phyloP scores from a whole-genome alignment of 2,329 filamentous ascomycete genomes.

The Arachnopeziza araneosa region DNA sequence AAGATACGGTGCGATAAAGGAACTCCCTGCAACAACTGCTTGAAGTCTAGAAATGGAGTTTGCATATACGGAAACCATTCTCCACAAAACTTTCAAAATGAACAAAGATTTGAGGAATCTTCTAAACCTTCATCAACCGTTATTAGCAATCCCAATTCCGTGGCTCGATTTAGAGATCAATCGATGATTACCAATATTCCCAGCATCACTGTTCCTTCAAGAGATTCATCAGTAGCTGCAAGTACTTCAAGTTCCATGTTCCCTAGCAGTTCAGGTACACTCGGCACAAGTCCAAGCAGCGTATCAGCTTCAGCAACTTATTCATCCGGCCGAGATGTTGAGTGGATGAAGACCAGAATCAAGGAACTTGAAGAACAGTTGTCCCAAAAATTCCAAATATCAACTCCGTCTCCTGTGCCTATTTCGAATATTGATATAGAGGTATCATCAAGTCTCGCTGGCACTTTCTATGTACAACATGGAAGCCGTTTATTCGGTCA shows the following conservation, averaged over 20 bases:
- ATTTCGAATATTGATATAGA: constrained; percentile 32
- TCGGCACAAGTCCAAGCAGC: too few species aligned
- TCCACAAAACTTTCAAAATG: background rate
- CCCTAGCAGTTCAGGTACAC: too few species aligned
- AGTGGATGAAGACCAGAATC: constrained; percentile 36
- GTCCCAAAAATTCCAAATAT: constrained; percentile 23
- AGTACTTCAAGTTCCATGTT: background rate
- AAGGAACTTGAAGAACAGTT: constrained; percentile 41
- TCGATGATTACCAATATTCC: too few species aligned
- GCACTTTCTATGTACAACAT: constrained; percentile 47
- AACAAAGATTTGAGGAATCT: background rate
- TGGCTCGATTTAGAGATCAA: too few species aligned
- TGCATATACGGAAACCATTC: constrained; percentile 44
- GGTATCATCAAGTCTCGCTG: constrained; percentile 34
- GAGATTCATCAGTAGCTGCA: too few species aligned
- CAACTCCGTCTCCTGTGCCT: constrained; percentile 2
- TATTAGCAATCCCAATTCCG: too few species aligned
- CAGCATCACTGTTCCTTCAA: too few species aligned
- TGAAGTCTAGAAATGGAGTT: constrained; percentile 47
- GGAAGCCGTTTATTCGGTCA: constrained; percentile 32
- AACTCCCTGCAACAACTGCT: constrained; percentile 53
- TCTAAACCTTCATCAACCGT: too few species aligned
- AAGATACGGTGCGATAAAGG: constrained; percentile 59
- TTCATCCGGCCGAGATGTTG: constrained; percentile 27
- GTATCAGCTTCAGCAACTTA: too few species aligned